phyloP scores from a whole-genome alignment of 2,329 filamentous ascomycete species.

The Teratosphaeria destructans region DNA sequence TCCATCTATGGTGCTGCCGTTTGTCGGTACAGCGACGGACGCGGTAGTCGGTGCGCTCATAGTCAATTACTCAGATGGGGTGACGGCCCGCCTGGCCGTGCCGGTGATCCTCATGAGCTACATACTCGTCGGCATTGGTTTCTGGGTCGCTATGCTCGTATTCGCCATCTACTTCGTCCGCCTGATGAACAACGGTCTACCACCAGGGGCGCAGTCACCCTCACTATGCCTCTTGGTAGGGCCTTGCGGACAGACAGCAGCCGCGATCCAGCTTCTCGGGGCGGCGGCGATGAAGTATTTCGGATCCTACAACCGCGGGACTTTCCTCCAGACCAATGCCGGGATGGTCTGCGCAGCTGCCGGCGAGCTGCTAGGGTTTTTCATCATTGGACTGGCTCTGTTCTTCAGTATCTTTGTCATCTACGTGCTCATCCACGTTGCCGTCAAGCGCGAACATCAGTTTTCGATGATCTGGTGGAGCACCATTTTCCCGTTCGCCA shows the following conservation, averaged over 20 bases:
- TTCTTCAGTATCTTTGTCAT: constrained; percentile 9
- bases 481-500: constrained; percentile 13
- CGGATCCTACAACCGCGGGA: constrained; percentile 9
- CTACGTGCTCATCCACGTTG: constrained; percentile 4
- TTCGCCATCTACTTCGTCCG: constrained; percentile 7
- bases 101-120: constrained; percentile 11
- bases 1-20: constrained; percentile 7
- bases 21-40: constrained; percentile 7
- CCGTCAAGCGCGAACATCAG: constrained; percentile 5
- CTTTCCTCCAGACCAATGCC: constrained; percentile 6
- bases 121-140: constrained; percentile 9
- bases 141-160: constrained; percentile 7
- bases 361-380: constrained; percentile 5
- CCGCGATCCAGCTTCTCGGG: constrained; percentile 9
- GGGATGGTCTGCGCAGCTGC: constrained; percentile 1
- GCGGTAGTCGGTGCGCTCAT: constrained; percentile 6
- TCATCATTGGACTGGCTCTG: constrained; percentile 8
- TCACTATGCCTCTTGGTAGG: constrained; percentile 10
- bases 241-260: constrained; percentile 9
- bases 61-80: constrained; percentile 2
- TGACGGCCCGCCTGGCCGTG: constrained; percentile 8
- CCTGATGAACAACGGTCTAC: constrained; percentile 7
- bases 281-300: constrained; percentile 9
- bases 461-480: constrained; percentile 10
- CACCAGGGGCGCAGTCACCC: constrained; percentile 4